Conservation (phyloP, 2,329 filamentous ascomycete genomes). For the Aspergillus amoenus region DNA sequence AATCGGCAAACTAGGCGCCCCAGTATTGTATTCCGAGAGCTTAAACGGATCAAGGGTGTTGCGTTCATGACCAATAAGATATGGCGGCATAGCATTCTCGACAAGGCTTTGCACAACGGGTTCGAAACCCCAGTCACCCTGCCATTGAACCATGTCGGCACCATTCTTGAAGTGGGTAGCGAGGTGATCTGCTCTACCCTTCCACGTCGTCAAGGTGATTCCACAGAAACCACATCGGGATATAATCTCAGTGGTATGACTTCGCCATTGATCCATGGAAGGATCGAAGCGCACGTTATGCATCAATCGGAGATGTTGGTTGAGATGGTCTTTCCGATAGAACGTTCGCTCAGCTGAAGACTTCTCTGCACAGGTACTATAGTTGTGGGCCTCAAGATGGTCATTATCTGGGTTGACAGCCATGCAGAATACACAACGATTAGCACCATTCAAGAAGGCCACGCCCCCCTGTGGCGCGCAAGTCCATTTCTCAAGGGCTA, state of each 20-base stretch:
- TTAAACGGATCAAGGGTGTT: conserved; percentile 35
- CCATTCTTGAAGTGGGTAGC: conserved; percentile 41
- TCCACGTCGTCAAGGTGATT: conserved; percentile 43
- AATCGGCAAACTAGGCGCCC: conserved; percentile 22
- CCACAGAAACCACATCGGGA: conserved; percentile 48
- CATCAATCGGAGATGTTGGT: conserved; percentile 61
- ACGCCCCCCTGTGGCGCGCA: conserved; percentile 60
- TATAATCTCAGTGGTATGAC: conserved; percentile 54
- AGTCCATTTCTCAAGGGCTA: conserved; percentile 59
- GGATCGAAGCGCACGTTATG: conserved; percentile 56
- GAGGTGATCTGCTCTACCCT: conserved; percentile 40
- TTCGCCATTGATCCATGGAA: conserved; percentile 61
- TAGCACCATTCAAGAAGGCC: conserved; percentile 49
- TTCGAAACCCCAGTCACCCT: conserved; percentile 42
- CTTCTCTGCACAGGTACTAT: conserved; percentile 60
- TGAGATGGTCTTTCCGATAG: conserved; percentile 62
- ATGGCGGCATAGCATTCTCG: conserved; percentile 40
- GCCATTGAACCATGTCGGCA: conserved; percentile 39
- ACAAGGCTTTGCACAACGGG: conserved; percentile 35
- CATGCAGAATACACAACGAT: conserved; percentile 61
- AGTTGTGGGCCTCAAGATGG: conserved; percentile 62
- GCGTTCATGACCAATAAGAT: conserved; percentile 37
- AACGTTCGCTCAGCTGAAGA: conserved; percentile 60
- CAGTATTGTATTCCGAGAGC: conserved; percentile 19
- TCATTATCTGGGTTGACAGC: conserved; percentile 53